Conservation (phyloP, 2,329 filamentous ascomycete species). For the Aspergillus arachidicola region DNA sequence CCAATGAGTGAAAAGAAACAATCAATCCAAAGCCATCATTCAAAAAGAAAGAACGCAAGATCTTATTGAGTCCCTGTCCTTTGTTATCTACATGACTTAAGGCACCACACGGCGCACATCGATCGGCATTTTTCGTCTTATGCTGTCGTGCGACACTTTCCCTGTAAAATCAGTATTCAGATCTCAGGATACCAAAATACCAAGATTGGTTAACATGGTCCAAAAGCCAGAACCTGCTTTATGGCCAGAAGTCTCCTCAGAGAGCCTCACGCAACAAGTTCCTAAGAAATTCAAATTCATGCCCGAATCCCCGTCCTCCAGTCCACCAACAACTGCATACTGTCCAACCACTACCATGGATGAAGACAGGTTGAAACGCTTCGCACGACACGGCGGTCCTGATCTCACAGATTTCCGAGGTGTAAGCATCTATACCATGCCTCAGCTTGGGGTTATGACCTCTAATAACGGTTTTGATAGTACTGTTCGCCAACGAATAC, state of each 20-base stretch:
- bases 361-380: background rate
- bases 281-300: background rate
- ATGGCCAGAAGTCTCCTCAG: background rate
- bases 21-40: background rate
- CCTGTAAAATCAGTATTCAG: background rate
- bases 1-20: background rate
- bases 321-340: background rate
- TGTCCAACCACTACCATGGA: background rate
- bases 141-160: background rate
- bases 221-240: background rate
- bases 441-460: background rate
- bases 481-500: background rate
- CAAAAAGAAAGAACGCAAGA: background rate
- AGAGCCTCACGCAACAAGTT: background rate
- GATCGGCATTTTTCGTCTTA: background rate
- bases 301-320: background rate
- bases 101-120: background rate
- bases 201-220: background rate
- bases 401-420: background rate
- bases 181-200: background rate
- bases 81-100: background rate
- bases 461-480: background rate
- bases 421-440: background rate
- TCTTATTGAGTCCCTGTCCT: background rate
- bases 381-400: background rate